phyloP scores from a whole-genome alignment of 2,329 filamentous ascomycete genomes.

The Apiospora phragmitis region DNA sequence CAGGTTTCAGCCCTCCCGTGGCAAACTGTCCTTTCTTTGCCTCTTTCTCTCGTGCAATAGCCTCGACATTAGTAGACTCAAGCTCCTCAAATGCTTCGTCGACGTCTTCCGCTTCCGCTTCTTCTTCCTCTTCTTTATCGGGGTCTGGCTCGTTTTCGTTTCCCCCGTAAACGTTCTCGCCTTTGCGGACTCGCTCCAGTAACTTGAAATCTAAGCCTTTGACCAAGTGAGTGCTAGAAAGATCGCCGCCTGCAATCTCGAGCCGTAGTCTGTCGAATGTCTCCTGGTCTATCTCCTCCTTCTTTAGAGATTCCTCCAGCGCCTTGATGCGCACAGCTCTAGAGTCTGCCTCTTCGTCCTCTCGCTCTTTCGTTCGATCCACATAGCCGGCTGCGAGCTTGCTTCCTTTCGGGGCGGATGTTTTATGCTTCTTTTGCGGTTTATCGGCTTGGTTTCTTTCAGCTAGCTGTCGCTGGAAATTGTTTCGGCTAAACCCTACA shows the following conservation, averaged over 20 bases:
- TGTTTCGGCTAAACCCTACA: slow-evolving; percentile 55
- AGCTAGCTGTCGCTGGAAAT: slow-evolving; percentile 83
- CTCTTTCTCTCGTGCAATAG: slow-evolving; percentile 50
- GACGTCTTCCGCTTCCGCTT: slow-evolving; percentile 44
- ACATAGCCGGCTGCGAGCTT: slow-evolving; percentile 79
- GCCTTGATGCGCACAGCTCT: slow-evolving; percentile 69
- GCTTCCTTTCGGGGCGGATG: slow-evolving; percentile 79
- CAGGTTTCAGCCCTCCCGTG: slow-evolving; percentile 49
- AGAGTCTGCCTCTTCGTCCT: slow-evolving; percentile 53
- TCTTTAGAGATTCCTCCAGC: slow-evolving; percentile 78
- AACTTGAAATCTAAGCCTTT: slow-evolving; percentile 90
- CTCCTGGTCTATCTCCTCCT: slow-evolving; percentile 78
- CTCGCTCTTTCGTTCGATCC: slow-evolving; percentile 73
- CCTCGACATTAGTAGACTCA: slow-evolving; percentile 54
- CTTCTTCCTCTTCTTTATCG: slow-evolving; percentile 31
- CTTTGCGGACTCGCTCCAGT: slow-evolving; percentile 65
- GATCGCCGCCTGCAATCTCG: slow-evolving; percentile 80
- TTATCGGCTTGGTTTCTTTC: slow-evolving; percentile 62
- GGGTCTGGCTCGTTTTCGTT: slow-evolving; percentile 24
- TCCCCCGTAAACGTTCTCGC: slow-evolving; percentile 64
- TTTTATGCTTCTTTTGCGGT: slow-evolving; percentile 72
- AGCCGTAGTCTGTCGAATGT: slow-evolving; percentile 75
- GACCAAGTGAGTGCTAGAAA: slow-evolving; percentile 79
- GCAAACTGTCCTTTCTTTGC: slow-evolving; percentile 65
- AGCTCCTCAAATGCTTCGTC: slow-evolving; percentile 68